These are phyloP conservation scores for Trichoderma erinaceum DNA, from an alignment of 495 filamentous ascomycete genomes.

Conservation along the genomic window DNA sequence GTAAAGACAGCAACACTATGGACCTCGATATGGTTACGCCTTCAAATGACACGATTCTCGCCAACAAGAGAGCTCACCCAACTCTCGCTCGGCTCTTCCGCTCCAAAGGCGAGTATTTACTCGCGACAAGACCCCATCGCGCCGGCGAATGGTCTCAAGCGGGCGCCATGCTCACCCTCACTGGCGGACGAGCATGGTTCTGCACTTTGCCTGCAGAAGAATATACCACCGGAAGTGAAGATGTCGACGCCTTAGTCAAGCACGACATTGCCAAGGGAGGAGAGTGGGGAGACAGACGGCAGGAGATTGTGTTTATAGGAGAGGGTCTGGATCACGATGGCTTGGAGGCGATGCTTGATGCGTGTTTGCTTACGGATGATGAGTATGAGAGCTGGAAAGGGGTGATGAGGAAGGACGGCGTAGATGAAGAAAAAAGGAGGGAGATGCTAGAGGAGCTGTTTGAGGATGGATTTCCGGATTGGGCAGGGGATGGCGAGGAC, in stretches of 20 bases:
- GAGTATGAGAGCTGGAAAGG: conserved; percentile 48
- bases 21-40: conserved; percentile 26
- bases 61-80: conserved; percentile 39
- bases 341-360: conserved; percentile 41
- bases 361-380: conserved; percentile 42
- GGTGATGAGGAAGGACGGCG: conserved; percentile 39
- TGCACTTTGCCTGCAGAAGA: conserved; percentile 40
- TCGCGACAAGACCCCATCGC: conserved; percentile 34
- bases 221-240: conserved; percentile 39
- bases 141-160: conserved; percentile 57
- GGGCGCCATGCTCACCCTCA: conserved; percentile 52
- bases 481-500: conserved; percentile 39
- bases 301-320: conserved; percentile 56
- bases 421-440: conserved; percentile 27
- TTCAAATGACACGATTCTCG: conserved; percentile 33
- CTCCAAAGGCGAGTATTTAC: conserved; percentile 28
- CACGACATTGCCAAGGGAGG: conserved; percentile 39
- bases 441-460: conserved; percentile 39
- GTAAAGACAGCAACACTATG: background rate
- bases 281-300: conserved; percentile 52
- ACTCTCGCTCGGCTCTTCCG: conserved; percentile 32
- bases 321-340: conserved; percentile 39
- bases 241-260: conserved; percentile 37
- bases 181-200: conserved; percentile 49
- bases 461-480: conserved; percentile 54